Evolutionary conservation across 2,329 filamentous ascomycete species (phyloP).

Genomic region (Hypoxylon sp.): DNA sequence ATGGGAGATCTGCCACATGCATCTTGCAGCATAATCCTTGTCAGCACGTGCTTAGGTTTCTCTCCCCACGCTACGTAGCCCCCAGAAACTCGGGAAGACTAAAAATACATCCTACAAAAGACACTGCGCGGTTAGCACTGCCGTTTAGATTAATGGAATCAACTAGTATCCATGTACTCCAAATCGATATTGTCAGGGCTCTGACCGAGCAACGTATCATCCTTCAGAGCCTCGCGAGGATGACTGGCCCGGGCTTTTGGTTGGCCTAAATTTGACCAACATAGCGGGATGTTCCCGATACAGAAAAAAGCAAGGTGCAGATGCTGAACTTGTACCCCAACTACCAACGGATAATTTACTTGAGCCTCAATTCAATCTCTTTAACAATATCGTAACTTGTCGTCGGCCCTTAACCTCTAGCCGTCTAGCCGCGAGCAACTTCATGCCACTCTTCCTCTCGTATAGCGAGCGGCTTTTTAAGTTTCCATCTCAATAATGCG

Average conservation of each 20-base stretch:
- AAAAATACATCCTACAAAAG: conserved; percentile 7
- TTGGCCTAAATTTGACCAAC: background rate
- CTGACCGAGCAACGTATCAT: background rate
- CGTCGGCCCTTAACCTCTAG: background rate
- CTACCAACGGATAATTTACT: conserved; percentile 21
- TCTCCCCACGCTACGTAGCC: conserved; percentile 8
- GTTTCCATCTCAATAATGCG: background rate
- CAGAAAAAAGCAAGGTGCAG: conserved; percentile 31
- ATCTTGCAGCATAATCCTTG: conserved; percentile 39
- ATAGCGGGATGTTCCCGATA: conserved; percentile 15
- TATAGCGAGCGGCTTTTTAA: background rate
- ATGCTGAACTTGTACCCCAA: conserved; percentile 17
- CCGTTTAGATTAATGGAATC: background rate
- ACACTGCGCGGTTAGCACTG: conserved; percentile 2
- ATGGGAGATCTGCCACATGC: conserved; percentile 20
- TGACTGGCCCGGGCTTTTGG: conserved; percentile 3
- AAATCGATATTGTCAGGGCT: conserved; percentile 3
- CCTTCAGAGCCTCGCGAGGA: background rate
- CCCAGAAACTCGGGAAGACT: conserved; percentile 12
- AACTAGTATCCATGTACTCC: conserved; percentile 2
- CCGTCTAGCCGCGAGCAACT: background rate
- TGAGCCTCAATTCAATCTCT: conserved; percentile 32
- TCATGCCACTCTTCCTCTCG: background rate
- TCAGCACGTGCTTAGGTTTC: conserved; percentile 31
- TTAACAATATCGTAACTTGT: background rate